These are phyloP conservation scores for Gillenia trifoliata DNA, from an alignment of 306 rosid genomes.

Conservation along the genomic window DNA sequence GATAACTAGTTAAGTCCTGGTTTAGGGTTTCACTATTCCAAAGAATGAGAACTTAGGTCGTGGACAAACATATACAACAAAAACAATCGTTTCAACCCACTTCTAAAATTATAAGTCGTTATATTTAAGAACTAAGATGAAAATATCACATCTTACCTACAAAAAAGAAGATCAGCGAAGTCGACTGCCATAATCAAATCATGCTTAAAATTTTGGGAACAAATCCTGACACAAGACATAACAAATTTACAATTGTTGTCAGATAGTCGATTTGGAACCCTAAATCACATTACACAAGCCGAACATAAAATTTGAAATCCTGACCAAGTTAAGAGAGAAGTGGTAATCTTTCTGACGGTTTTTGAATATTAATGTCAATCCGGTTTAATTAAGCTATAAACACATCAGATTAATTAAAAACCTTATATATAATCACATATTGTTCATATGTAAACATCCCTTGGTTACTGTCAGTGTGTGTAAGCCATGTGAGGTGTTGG, in stretches of 20 bases:
- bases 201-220: neutral
- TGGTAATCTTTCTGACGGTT: conserved; percentile 22
- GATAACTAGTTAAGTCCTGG: neutral
- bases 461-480: conserved; percentile 51
- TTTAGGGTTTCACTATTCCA: neutral
- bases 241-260: conserved; percentile 5
- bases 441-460: conserved; percentile 49
- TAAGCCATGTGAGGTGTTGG: conserved; percentile 79
- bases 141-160: neutral
- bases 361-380: conserved; percentile 56
- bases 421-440: neutral
- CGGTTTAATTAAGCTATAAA: conserved; percentile 22
- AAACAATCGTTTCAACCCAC: neutral
- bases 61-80: neutral
- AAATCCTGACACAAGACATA: conserved; percentile 11
- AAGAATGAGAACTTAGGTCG: neutral
- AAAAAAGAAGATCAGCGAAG: neutral
- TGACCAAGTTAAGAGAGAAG: conserved; percentile 8
- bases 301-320: conserved; percentile 1
- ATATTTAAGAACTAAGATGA: neutral
- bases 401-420: neutral
- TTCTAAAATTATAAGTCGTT: neutral
- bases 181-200: neutral
- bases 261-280: conserved; percentile 18
- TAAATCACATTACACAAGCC: conserved; percentile 8